These are phyloP conservation scores for Podila epicladia DNA, from an alignment of 192 early-diverging fungal genomes.

Conservation along the genomic window DNA sequence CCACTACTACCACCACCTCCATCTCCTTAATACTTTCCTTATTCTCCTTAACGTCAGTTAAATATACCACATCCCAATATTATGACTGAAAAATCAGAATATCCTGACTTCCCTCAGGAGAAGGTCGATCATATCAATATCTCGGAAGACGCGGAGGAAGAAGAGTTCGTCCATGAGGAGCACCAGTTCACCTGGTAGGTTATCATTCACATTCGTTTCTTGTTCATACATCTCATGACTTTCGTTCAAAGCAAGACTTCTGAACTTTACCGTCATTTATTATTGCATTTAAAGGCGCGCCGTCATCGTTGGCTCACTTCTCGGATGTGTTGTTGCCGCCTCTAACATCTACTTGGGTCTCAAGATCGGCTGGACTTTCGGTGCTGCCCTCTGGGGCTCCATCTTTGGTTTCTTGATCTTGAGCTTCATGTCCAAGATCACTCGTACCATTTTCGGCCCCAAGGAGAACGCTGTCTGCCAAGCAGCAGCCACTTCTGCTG, in stretches of 20 bases:
- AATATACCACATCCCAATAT: background rate
- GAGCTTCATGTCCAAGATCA: slow-evolving; percentile 59
- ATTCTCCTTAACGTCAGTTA: background rate
- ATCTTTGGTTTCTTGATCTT: slow-evolving; percentile 71
- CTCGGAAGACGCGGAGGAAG: slow-evolving; percentile 8
- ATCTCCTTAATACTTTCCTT: too few species aligned
- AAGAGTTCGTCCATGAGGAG: slow-evolving; percentile 28
- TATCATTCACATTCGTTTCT: background rate
- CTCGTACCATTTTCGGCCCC: slow-evolving; percentile 70
- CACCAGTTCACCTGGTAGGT: slow-evolving; percentile 42
- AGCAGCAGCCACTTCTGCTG: slow-evolving; percentile 74
- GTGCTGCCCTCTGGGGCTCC: slow-evolving; percentile 62
- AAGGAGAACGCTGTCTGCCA: slow-evolving; percentile 76
- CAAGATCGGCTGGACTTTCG: slow-evolving; percentile 69
- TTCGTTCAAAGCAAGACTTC: too few species aligned
- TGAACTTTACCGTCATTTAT: background rate
- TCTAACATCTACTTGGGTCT: slow-evolving; percentile 79
- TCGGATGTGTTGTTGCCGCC: slow-evolving; percentile 72
- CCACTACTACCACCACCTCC: too few species aligned
- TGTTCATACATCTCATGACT: background rate
- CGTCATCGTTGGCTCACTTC: slow-evolving; percentile 66
- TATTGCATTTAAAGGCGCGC: background rate
- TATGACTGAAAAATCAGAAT: slow-evolving; percentile 10
- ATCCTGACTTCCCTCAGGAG: background rate
- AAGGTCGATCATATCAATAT: slow-evolving; percentile 1